phyloP scores from a whole-genome alignment of 2,329 filamentous ascomycete species.

The Clonostachys sp. region DNA sequence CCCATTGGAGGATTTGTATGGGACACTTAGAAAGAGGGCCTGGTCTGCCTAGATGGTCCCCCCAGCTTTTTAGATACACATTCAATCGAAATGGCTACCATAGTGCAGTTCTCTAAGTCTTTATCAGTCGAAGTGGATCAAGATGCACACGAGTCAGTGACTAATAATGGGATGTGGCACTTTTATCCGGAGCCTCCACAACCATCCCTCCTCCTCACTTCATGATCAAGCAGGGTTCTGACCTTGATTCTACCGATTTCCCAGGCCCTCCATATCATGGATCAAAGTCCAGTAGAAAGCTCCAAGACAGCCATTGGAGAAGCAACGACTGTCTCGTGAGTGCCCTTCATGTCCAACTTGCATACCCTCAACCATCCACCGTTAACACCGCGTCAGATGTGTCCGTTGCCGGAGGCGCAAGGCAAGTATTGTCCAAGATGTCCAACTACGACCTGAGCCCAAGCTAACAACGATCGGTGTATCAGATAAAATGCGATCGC shows the following conservation, averaged over 20 bases:
- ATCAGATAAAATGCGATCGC: slow-evolving; percentile 48
- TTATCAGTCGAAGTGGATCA: too few relatives aligned
- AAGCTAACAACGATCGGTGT: slow-evolving; percentile 13
- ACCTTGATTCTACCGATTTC: background rate
- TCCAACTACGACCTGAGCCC: background rate
- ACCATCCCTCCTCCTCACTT: too few relatives aligned
- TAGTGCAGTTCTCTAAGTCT: too few relatives aligned
- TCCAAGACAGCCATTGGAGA: background rate
- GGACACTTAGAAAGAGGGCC: too few relatives aligned
- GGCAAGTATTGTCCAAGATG: slow-evolving; percentile 8
- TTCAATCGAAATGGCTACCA: too few relatives aligned
- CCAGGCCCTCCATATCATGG: background rate
- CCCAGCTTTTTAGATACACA: too few relatives aligned
- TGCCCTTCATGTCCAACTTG: background rate
- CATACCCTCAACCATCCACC: background rate
- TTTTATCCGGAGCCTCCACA: too few relatives aligned
- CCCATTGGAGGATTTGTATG: too few relatives aligned
- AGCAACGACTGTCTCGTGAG: background rate
- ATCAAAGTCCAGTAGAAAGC: background rate
- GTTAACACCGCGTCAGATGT: slow-evolving; percentile 19
- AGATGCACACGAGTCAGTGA: too few relatives aligned
- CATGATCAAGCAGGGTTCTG: background rate
- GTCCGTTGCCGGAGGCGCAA: slow-evolving; percentile 37
- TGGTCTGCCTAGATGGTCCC: too few relatives aligned
- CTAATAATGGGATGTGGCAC: too few relatives aligned